phyloP scores from a whole-genome alignment of 805 yeast species.

The Myxozyma nipponensis region DNA sequence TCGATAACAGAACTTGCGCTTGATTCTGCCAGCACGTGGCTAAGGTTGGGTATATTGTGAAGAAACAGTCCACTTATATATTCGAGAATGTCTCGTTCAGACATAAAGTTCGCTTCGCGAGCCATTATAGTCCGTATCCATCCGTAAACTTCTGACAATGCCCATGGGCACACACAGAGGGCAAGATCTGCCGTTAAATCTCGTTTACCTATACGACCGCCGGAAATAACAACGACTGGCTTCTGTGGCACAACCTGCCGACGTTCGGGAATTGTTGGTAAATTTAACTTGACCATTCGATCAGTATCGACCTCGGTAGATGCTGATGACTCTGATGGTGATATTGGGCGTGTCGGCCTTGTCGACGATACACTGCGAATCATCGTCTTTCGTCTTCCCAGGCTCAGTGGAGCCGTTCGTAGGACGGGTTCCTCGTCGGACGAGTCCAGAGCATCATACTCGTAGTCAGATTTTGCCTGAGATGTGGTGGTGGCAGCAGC shows the following conservation, averaged over 20 bases:
- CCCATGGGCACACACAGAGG: slow-evolving; percentile 13
- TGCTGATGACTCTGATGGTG: slow-evolving; percentile 17
- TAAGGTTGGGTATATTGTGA: slow-evolving; percentile 32
- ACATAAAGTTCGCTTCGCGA: slow-evolving; percentile 18
- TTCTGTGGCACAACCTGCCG: not conserved
- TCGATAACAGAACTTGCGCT: slow-evolving; percentile 32
- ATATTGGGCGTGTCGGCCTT: slow-evolving; percentile 3
- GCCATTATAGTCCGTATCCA: slow-evolving; percentile 19
- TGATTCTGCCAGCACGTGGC: slow-evolving; percentile 34
- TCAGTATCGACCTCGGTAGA: slow-evolving; percentile 18
- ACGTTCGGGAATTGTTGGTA: slow-evolving; percentile 6
- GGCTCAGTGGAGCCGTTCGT: not conserved
- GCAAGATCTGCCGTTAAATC: not conserved
- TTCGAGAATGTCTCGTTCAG: slow-evolving; percentile 21
- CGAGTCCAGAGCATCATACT: not conserved
- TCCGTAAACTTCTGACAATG: slow-evolving; percentile 9
- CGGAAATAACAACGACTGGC: not conserved
- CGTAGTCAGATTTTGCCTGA: no score
- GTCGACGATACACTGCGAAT: not conserved
- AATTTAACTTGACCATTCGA: slow-evolving; percentile 7
- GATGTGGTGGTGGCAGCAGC: no score
- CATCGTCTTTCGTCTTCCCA: not conserved
- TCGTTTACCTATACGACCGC: not conserved
- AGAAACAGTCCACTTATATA: slow-evolving; percentile 30
- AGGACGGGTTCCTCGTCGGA: not conserved